Base-by-base conservation (phyloP, 176 grass and related monocot genomes). In the Musa schizocarpa region DNA sequence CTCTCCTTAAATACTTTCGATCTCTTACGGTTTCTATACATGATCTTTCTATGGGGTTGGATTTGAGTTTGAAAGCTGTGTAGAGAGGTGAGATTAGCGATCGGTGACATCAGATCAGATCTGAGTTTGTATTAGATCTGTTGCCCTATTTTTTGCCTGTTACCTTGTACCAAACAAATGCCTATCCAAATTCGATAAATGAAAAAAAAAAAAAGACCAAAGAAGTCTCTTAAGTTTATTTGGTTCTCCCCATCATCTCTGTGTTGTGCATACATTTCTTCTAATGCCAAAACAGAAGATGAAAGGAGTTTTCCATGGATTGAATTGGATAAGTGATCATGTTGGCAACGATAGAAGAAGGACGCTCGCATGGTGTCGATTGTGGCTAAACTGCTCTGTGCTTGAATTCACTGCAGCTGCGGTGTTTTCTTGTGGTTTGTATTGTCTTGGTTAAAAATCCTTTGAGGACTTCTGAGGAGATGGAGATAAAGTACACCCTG, bases 51-150 rank as follows among this genome's bases (percentile, higher is more conserved):
- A 68, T 13, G 24, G 65, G 65, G 25, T 68, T 68, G 65, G 26
- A 68, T 68, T 68, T 68, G 26, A 68, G 24, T 68, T 68, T 68
- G 65, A 68, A 68, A 68, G 65, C 65, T 68, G 43, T 68, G n/a
- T 61, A 43, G 65, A 68, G 34, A 24, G 63, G 22, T 25, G 63
- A 65, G 10, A 65, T 65, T 27, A 65, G 63, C 7, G 21, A 65
- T 65, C 63, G 23, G 63, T 65, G 63, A 23, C n/a, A 13, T 26
- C 23, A 65, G 21, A 20, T 23, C 63, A 65, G 63, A 65, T 65
- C 63, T 65, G 63, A 65, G 23, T 65, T 65, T 65, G 12, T 65
- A 11, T 65, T 65, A 65, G 63, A 65, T 65, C 63, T 27, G 63
- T 26, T 13, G 63, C 1, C 26, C 17, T 61, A 1, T 54, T 54